These are phyloP conservation scores for Pseudogymnoascus sp. DNA, from an alignment of 2,329 filamentous ascomycete genomes.

Conservation along the genomic window DNA sequence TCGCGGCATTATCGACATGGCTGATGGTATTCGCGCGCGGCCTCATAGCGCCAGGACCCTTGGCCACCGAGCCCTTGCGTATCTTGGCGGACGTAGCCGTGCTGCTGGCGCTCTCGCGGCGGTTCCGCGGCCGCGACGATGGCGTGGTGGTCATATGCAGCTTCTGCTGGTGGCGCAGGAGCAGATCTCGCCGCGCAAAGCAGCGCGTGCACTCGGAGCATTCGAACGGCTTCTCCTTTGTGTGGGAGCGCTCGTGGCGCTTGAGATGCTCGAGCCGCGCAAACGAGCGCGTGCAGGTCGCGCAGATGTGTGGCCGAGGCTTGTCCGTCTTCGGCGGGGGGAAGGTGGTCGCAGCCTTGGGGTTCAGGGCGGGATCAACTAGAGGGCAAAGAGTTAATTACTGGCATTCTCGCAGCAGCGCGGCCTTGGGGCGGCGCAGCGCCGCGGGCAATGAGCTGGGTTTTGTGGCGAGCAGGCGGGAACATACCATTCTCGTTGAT, in stretches of 20 bases:
- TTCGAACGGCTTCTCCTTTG: conserved; percentile 95
- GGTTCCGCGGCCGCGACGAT: conserved; percentile 76
- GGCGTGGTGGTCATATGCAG: conserved; percentile 88
- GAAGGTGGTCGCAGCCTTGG: conserved; percentile 33
- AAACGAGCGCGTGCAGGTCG: conserved; percentile 84
- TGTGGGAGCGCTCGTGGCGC: conserved; percentile 94
- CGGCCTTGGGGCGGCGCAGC: conserved; percentile 13
- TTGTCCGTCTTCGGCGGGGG: conserved; percentile 94
- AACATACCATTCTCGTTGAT: conserved; percentile 26
- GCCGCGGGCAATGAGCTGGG: conserved; percentile 6
- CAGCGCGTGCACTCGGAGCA: conserved; percentile 91
- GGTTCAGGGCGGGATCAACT: conserved; percentile 10
- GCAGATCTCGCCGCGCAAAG: conserved; percentile 85
- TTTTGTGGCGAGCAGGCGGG: not conserved
- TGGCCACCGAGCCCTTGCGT: conserved; percentile 78
- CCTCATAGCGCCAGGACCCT: conserved; percentile 55
- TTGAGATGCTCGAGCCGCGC: conserved; percentile 94
- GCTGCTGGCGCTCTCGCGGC: conserved; percentile 78
- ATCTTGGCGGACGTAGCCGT: conserved; percentile 62
- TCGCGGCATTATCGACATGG: conserved; percentile 71
- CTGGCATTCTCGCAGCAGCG: not conserved
- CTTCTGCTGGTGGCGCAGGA: conserved; percentile 96
- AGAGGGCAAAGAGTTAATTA: not conserved
- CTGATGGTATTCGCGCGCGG: conserved; percentile 94
- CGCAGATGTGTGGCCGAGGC: conserved; percentile 88